phyloP scores from a whole-genome alignment of 179 eudicot species.

The Sideroxylon spinosum region DNA sequence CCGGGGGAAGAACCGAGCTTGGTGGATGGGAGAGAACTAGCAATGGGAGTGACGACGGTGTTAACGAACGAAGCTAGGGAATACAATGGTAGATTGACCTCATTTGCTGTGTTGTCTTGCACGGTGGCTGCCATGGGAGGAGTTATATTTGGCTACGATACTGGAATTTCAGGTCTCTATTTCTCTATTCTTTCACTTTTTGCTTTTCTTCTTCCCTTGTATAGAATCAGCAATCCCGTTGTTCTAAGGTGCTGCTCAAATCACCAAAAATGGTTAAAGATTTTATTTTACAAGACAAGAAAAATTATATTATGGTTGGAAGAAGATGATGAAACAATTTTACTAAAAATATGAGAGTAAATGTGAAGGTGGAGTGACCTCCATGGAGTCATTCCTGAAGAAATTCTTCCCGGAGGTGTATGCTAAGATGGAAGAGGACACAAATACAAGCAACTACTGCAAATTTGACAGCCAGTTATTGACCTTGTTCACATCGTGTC shows the following conservation, averaged over 20 bases:
- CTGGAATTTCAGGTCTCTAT: conserved; percentile 21
- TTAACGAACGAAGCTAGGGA: background rate
- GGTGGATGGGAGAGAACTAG: background rate
- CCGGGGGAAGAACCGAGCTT: too few species aligned
- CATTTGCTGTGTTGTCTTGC: conserved; percentile 21
- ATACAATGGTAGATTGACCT: conserved; percentile 22
- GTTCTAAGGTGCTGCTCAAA: too few species aligned
- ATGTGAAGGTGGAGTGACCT: conserved; percentile 39
- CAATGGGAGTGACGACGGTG: conserved; percentile 10
- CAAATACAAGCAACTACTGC: conserved; percentile 37
- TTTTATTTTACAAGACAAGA: too few species aligned
- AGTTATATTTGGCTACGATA: conserved; percentile 21
- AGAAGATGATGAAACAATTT: background rate
- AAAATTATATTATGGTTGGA: too few species aligned
- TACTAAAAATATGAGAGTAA: background rate
- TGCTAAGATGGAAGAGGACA: conserved; percentile 27
- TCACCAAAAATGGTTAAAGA: too few species aligned
- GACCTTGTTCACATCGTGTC: conserved; percentile 42
- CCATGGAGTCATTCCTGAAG: conserved; percentile 40
- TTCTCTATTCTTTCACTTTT: background rate
- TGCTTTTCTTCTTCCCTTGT: too few species aligned
- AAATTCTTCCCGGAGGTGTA: conserved; percentile 41
- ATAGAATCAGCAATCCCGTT: too few species aligned
- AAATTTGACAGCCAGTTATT: conserved; percentile 38
- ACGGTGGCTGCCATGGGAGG: conserved; percentile 25